These are phyloP conservation scores for Penicillium ochrochloron DNA, from an alignment of 495 filamentous ascomycete species.

Conservation along the genomic window DNA sequence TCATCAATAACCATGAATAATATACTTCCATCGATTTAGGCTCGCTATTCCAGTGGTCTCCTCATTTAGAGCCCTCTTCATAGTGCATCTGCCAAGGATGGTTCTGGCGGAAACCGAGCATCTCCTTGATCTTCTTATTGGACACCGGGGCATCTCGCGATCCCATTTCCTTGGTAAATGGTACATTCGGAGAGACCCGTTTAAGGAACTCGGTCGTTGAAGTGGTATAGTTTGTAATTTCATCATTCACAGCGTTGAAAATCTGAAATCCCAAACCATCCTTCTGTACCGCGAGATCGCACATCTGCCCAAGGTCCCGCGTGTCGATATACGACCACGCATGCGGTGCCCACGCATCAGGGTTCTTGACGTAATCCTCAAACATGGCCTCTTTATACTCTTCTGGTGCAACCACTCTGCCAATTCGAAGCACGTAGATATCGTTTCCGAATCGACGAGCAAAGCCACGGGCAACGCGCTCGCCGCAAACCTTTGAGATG, in stretches of 20 bases:
- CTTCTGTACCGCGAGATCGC: constrained; percentile 52
- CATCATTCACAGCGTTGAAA: constrained; percentile 66
- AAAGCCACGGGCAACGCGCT: constrained; percentile 60
- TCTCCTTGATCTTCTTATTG: constrained; percentile 61
- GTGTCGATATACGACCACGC: constrained; percentile 67
- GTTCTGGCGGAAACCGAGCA: constrained; percentile 60
- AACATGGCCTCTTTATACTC: constrained; percentile 59
- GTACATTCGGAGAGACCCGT: constrained; percentile 47
- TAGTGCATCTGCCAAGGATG: constrained; percentile 56
- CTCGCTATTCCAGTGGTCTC: background rate
- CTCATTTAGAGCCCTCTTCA: constrained; percentile 12
- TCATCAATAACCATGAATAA: background rate
- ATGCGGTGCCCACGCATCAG: constrained; percentile 54
- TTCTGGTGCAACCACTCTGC: constrained; percentile 61
- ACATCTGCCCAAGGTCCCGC: constrained; percentile 63
- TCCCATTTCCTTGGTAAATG: constrained; percentile 57
- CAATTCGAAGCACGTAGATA: constrained; percentile 64
- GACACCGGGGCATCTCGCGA: constrained; percentile 60
- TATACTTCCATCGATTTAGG: background rate
- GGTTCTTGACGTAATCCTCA: constrained; percentile 51
- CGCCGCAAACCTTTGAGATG: constrained; percentile 61
- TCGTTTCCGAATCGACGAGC: constrained; percentile 57
- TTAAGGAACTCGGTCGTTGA: constrained; percentile 55
- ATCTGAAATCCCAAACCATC: constrained; percentile 61
- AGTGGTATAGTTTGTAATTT: constrained; percentile 49